Base-by-base conservation (phyloP, 2,329 filamentous ascomycete species). In the Bertia moriformis region DNA sequence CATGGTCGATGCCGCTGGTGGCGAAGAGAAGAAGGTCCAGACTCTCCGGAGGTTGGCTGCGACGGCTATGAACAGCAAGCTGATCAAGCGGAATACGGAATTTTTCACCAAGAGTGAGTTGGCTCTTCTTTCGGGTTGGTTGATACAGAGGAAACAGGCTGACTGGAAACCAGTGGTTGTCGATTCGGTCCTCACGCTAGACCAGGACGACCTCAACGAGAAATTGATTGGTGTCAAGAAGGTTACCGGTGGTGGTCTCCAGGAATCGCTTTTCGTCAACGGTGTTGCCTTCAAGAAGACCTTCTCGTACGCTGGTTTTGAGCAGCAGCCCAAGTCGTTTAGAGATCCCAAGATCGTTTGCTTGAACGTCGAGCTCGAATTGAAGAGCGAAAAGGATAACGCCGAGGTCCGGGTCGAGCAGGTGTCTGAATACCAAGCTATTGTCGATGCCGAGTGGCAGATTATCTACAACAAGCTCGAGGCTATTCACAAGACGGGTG, bases 391-490 rank as follows among this genome's bases (percentile, higher is more conserved):
- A 62, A 98, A 95, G 71, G 91, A 98, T 66, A 98, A 98, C 54
- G 91, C 91, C 43, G 91, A 98, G 67, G 87, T 98, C 46, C 81
- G 91, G 43, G 88, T 98, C 42, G 91, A 96, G 64, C 88, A 96
- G 62, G 91, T 98, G 39, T 93, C 89, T 15, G 91, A 98, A 65
- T 98, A 98, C 67, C 91, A 98, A 66, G 91, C 91, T 45, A 95
- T 98, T 50, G 91, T 98, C 56, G 91, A 98, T 55, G 91, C 91
- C 19, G 91, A 98, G 63, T 98, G 91, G 91, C 87, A 95, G 63
- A 98, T 98, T 57, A 98, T 98, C 61, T 96, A 82, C 76, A 89
- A 95, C 70, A 98, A 98, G 72, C 83, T 98, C 58, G 91, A 98
- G 66, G 85, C 89, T 38, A 66, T 94, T 40, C 75, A 89, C 71